A percentile compares a stretch with the other conserved stretches of the same genome.
Conservation (phyloP, 2,329 filamentous ascomycete species). For the Coniochaeta prunicola region DNA sequence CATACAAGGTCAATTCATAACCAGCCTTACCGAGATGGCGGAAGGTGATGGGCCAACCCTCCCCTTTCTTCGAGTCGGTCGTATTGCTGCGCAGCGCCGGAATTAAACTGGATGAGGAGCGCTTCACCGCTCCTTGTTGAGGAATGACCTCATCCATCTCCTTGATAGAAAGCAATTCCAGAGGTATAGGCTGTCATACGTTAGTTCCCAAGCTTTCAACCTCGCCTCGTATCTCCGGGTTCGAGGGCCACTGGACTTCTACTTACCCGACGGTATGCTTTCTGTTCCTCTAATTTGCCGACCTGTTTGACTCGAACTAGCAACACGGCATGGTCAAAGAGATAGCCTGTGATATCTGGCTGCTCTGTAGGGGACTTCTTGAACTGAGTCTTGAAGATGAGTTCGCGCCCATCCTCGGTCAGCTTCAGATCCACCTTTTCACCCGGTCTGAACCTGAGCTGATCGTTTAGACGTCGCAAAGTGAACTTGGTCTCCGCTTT, state of each 20-base stretch:
- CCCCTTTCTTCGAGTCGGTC: conserved; percentile 51
- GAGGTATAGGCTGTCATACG: conserved; percentile 67
- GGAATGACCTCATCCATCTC: conserved; percentile 98
- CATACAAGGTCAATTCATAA: conserved; percentile 86
- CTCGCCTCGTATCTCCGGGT: not conserved
- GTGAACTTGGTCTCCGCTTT: conserved; percentile 98
- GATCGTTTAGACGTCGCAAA: conserved; percentile 81
- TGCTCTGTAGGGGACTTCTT: conserved; percentile 89
- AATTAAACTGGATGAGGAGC: conserved; percentile 80
- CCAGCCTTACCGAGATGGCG: conserved; percentile 91
- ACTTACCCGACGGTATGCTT: conserved; percentile 73
- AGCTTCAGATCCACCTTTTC: conserved; percentile 91
- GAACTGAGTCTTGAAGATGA: conserved; percentile 89
- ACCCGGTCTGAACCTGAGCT: conserved; percentile 82
- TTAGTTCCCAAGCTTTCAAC: not conserved
- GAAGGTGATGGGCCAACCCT: conserved; percentile 93
- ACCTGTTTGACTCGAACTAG: conserved; percentile 85
- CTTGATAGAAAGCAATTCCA: conserved; percentile 86
- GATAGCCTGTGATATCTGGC: conserved; percentile 84
- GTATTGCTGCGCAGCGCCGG: conserved; percentile 41
- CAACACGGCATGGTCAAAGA: conserved; percentile 93
- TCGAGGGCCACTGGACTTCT: not conserved
- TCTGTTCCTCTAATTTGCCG: conserved; percentile 90
- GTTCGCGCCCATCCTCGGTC: conserved; percentile 84
- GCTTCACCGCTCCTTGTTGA: conserved; percentile 69